phyloP scores from a whole-genome alignment of 768 basidiomycete species.

The Agaricus bisporus region DNA sequence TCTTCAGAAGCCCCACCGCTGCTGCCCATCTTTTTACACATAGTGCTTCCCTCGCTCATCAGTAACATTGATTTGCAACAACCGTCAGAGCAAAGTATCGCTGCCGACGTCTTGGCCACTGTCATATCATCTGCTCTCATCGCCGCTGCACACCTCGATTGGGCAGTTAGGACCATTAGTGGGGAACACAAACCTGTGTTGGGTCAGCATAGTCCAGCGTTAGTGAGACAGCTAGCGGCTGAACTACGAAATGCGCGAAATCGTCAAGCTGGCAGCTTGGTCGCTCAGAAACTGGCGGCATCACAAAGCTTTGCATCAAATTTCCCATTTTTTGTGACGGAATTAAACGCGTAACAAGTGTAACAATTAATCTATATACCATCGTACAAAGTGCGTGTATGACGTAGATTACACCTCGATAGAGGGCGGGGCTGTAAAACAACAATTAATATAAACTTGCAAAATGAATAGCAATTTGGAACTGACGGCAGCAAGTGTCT shows the following conservation, averaged over 20 bases:
- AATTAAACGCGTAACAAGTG: constrained; percentile 22
- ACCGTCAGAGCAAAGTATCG: constrained; percentile 46
- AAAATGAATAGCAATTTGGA: background rate
- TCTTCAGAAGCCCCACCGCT: constrained; percentile 48
- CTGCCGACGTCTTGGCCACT: constrained; percentile 58
- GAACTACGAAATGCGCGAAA: constrained; percentile 48
- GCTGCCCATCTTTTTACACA: constrained; percentile 67
- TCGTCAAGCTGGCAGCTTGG: constrained; percentile 41
- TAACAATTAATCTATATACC: constrained; percentile 8
- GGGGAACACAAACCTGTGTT: constrained; percentile 44
- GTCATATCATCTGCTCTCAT: constrained; percentile 63
- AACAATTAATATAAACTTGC: constrained; percentile 3
- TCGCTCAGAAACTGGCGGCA: constrained; percentile 56
- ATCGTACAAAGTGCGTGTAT: constrained; percentile 4
- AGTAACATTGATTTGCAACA: constrained; percentile 46
- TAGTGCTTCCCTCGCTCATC: constrained; percentile 59
- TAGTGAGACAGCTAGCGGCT: constrained; percentile 62
- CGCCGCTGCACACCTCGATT: constrained; percentile 64
- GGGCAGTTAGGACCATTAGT: constrained; percentile 51
- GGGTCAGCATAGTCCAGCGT: constrained; percentile 56
- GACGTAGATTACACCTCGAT: constrained; percentile 31
- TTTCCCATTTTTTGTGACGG: constrained; percentile 60
- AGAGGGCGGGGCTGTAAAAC: constrained; percentile 37
- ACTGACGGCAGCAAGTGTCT: constrained; percentile 79
- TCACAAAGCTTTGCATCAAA: constrained; percentile 64